Evolutionary conservation across 768 basidiomycete genomes (phyloP).

Genomic region (Naganishia friedmannii): DNA sequence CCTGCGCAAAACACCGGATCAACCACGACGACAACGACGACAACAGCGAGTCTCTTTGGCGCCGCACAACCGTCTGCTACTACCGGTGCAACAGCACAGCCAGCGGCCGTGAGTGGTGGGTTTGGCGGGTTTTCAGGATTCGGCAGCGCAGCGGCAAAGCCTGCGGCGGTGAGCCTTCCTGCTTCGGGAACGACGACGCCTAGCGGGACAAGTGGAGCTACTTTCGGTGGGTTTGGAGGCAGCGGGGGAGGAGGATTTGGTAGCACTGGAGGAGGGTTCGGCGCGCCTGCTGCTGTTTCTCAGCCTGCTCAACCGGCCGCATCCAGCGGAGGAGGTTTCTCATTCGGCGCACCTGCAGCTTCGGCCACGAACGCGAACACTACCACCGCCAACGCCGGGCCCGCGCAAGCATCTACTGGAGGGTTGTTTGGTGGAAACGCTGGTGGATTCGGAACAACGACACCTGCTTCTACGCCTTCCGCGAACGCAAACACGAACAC

Average conservation of each 20-base stretch:
- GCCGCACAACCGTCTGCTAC: background rate
- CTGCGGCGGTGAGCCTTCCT: background rate
- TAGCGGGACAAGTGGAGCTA: background rate
- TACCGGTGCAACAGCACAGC: background rate
- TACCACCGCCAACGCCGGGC: background rate
- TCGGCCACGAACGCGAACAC: background rate
- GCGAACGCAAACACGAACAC: background rate
- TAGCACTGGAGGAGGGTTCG: too few relatives aligned
- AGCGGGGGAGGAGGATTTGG: background rate
- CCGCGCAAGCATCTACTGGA: background rate
- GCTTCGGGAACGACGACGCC: constrained; percentile 8
- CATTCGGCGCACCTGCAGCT: constrained; percentile 9
- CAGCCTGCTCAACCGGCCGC: background rate
- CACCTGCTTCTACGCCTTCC: background rate
- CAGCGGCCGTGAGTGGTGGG: background rate
- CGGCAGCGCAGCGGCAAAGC: constrained; percentile 6
- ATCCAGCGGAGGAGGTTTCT: background rate
- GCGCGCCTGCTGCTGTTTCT: too few relatives aligned
- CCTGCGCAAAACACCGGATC: background rate
- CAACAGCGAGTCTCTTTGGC: background rate
- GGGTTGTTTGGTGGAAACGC: constrained; percentile 22
- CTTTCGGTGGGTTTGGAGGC: constrained; percentile 2
- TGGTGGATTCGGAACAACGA: constrained; percentile 19
- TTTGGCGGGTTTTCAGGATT: constrained; percentile 6
- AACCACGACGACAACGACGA: too few relatives aligned